Base-by-base conservation (phyloP, 2,329 filamentous ascomycete genomes). In the Alternaria sp. region DNA sequence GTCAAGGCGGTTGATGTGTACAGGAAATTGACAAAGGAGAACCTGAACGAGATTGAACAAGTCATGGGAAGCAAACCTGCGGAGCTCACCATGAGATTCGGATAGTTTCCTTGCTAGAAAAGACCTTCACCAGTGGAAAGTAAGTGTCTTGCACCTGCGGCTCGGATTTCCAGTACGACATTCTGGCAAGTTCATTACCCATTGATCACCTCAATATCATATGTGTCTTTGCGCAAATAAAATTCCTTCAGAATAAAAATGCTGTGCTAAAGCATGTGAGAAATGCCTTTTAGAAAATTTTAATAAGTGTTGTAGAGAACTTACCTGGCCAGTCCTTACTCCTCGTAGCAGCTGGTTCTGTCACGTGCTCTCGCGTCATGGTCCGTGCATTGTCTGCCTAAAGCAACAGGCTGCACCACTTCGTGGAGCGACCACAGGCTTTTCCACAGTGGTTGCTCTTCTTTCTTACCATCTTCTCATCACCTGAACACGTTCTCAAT, bases 1-100 rank as follows among this genome's bases (percentile, higher is more conserved):
- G 75, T 84, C 38, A 78, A 74, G 63, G 81, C 82, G 25, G 69
- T 86, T 58, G 79, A 75, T 49, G 60, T 85, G 32, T 67, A 82
- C 56, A 77, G 79, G 38, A 80, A 80, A 65, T 65, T 85, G 68
- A 81, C 78, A 27, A 66, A 74, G 8, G 79, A 81, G 62, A 66
- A 82, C 25, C 75, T 85, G 78, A 74, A 79, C 53, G 81, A 84
- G 69, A 78, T 79, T 65, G 77, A 79, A 56, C 54, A 57, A 16
- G 62, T 75, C 9, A 57, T 78, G 51, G 67, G 65, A 53, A 78
- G 77, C 56, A 79, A 78, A 64, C 77, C 75, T 9, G 65, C 36
- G 27, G 66, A 61, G 43, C 49, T 73, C 45, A 67, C 59, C 12
- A 68, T 58, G 54, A 67, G 72, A 46, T 75, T 73, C 64, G 72